Conservation (phyloP, 2,329 filamentous ascomycete genomes). For the Aspergillus costaricaensis region DNA sequence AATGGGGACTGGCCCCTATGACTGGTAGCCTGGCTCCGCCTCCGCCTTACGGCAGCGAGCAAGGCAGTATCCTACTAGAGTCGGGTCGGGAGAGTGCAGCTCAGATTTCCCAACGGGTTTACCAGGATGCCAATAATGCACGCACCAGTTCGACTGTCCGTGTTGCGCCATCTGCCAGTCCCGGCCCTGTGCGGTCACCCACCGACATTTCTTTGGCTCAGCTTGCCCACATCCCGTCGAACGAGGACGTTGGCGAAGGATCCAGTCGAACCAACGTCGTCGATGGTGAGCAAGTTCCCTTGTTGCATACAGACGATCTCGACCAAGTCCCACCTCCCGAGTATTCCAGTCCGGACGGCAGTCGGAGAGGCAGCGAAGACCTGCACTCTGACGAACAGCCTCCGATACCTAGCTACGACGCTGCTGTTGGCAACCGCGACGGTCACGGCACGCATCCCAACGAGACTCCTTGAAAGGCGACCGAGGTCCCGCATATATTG, state of each 20-base stretch:
- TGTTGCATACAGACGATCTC: slow-evolving; percentile 33
- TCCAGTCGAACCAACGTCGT: slow-evolving; percentile 53
- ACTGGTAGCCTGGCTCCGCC: slow-evolving; percentile 93
- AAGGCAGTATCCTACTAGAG: slow-evolving; percentile 92
- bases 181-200: slow-evolving; percentile 84
- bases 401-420: slow-evolving; percentile 81
- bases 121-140: slow-evolving; percentile 64
- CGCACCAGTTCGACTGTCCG: slow-evolving; percentile 79
- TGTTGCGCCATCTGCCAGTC: slow-evolving; percentile 72
- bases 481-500: neutral
- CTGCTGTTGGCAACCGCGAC: slow-evolving; percentile 59
- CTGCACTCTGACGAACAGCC: slow-evolving; percentile 58
- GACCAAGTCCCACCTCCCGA: slow-evolving; percentile 44
- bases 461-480: neutral
- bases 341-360: slow-evolving; percentile 58
- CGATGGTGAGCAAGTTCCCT: slow-evolving; percentile 24
- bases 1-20: slow-evolving; percentile 96
- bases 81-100: slow-evolving; percentile 65
- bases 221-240: slow-evolving; percentile 68
- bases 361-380: slow-evolving; percentile 58
- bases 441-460: slow-evolving; percentile 2
- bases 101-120: slow-evolving; percentile 41
- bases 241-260: slow-evolving; percentile 72
- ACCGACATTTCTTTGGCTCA: slow-evolving; percentile 95
- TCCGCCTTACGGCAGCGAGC: slow-evolving; percentile 94